Conservation (phyloP, 1,284 basidiomycete genomes). For the Gastroboletus turbinatus region DNA sequence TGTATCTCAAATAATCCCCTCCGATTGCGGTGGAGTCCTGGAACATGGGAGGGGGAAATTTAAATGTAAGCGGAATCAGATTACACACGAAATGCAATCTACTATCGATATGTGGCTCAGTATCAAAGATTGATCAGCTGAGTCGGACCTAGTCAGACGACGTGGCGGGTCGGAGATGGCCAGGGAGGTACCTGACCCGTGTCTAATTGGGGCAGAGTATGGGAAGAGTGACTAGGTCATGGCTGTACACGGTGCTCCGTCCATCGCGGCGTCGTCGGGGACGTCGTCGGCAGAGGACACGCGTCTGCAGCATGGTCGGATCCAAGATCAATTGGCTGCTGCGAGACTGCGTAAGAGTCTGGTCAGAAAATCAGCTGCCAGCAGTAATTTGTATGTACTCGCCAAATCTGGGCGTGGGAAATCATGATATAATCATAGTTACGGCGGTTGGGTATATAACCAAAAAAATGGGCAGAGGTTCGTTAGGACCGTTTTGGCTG, state of each 20-base stretch:
- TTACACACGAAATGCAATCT: conserved; percentile 1
- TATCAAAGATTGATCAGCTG: conserved; percentile 15
- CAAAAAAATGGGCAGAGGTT: conserved; percentile 22
- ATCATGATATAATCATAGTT: conserved; percentile 27
- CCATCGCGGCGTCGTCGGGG: not conserved
- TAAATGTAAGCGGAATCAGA: not conserved
- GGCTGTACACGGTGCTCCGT: conserved; percentile 4
- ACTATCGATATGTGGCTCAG: conserved; percentile 19
- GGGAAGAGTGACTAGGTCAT: conserved; percentile 11
- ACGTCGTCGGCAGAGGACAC: conserved; percentile 12
- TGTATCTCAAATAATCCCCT: not conserved
- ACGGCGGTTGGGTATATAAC: conserved; percentile 25
- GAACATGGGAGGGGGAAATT: not conserved
- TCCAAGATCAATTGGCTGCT: no score
- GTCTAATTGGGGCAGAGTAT: conserved; percentile 18
- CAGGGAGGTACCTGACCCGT: conserved; percentile 24
- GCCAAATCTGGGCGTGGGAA: conserved; percentile 25
- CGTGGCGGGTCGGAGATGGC: conserved; percentile 26
- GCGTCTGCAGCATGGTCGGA: conserved; percentile 15
- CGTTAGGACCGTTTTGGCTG: conserved; percentile 35
- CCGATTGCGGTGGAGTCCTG: conserved; percentile 10
- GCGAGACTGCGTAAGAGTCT: conserved; percentile 14
- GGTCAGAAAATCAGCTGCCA: conserved; percentile 2
- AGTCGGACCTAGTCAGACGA: conserved; percentile 15
- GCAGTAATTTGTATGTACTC: conserved; percentile 1